Evolutionary conservation across 768 basidiomycete species (phyloP), one percentile per base, ranked within the genome.

Genomic region (Mycena amicta): DNA sequence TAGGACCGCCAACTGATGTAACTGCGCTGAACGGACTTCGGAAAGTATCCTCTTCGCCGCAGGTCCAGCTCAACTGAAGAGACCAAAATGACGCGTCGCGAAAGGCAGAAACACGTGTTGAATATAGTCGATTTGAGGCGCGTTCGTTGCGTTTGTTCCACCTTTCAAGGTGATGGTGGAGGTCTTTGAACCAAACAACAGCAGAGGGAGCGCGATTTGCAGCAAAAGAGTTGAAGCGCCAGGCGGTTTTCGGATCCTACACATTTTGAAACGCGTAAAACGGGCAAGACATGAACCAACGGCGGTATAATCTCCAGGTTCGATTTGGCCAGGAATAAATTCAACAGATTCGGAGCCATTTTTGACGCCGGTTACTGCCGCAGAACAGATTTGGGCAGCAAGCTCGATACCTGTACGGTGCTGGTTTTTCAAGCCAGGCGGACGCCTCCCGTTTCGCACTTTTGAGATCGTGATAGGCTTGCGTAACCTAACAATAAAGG

Each of bases 111-210:
- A 77, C 50, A 91, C 72, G 60, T 84, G 74, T 50, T 83, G 76
- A 3, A 80, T 81, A 68, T 90, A 91, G 71, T 92, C 90, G 27
- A 90, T 81, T 62, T 91, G 91, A 0, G 91, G 91, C 4, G 90
- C 89, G 41, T 79, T 70, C 2, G 75, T 71, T 20, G 89, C 88
- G 60, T 92, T 92, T 2, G 90, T 92, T 2, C 90, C 91, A 6
- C 91, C 90, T 0, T 75, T 73, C 2, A 92, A 78, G 8, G 73
- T 74, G 25, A 92, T 76, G 3, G 73, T 77, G 11, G 86, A 85
- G 0, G 76, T 41, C 3, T 59, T 66, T 0, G 74, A 61, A 5
- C 82, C 74, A 69, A 89, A 91, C 20, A 90, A 59, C 27, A 92
- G 77, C 55, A 89, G 80, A 1, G 90, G 89, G 22, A 92, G 75